A percentile compares a stretch with the other conserved stretches of the same genome.
These are phyloP conservation scores for Solanum habrochaites DNA, from an alignment of 257 asterid species.

Conservation along the genomic window DNA sequence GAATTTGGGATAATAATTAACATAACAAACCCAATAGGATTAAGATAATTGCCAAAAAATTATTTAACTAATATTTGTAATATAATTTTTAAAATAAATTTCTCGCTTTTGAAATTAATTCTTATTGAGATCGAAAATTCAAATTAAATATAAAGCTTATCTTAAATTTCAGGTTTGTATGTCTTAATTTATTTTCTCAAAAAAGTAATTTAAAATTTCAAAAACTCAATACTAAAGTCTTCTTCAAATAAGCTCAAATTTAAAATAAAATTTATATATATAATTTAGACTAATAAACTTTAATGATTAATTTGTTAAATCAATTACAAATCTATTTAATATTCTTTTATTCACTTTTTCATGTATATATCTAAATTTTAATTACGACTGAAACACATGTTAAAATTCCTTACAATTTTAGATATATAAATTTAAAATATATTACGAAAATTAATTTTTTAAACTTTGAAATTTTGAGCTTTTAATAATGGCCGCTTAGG, in stretches of 20 bases:
- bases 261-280: too few species aligned
- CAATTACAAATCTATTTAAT: background rate
- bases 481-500: fast-evolving
- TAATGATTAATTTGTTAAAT: background rate
- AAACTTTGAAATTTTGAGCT: too few species aligned
- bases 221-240: background rate
- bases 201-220: fast-evolving
- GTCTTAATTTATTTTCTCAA: too few species aligned
- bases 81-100: too few species aligned
- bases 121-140: background rate
- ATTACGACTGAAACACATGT: background rate
- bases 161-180: background rate
- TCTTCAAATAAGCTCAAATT: background rate
- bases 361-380: background rate
- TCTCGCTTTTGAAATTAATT: background rate
- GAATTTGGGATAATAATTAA: background rate
- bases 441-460: too few species aligned
- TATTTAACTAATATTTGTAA: too few species aligned
- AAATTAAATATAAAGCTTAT: too few species aligned
- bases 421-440: too few species aligned
- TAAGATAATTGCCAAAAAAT: background rate
- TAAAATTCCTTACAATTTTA: too few species aligned
- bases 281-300: background rate
- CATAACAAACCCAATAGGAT: background rate
- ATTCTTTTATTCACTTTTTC: too few species aligned